These are phyloP conservation scores for Stagonosporopsis chrysanthemi DNA, from an alignment of 2,329 filamentous ascomycete genomes.

Conservation along the genomic window DNA sequence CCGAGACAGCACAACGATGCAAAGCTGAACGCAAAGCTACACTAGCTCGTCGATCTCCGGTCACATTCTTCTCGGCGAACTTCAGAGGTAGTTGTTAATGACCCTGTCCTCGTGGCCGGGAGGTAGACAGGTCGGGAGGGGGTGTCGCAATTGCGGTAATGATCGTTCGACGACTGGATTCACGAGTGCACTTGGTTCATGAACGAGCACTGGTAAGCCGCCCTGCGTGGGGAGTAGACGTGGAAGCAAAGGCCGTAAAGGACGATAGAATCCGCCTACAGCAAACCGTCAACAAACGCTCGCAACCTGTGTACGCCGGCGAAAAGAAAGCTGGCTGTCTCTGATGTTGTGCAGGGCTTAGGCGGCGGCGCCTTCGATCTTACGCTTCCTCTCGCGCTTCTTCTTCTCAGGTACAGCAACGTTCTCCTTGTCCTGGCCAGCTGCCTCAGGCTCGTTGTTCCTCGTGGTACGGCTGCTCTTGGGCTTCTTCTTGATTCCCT, in stretches of 20 bases:
- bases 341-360: slow-evolving; percentile 18
- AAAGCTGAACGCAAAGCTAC: neutral
- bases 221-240: neutral
- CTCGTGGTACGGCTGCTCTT: slow-evolving; percentile 44
- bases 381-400: slow-evolving; percentile 48
- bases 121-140: neutral
- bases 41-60: neutral
- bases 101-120: neutral
- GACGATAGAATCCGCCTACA: neutral
- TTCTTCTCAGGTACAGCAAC: slow-evolving; percentile 32
- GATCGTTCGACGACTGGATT: neutral
- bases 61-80: neutral
- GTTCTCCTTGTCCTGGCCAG: slow-evolving; percentile 35
- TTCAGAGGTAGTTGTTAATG: neutral
- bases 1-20: neutral
- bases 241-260: neutral
- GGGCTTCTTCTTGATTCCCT: slow-evolving; percentile 46
- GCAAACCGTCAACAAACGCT: neutral
- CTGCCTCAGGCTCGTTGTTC: slow-evolving; percentile 41
- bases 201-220: neutral
- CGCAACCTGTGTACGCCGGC: neutral
- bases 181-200: no score
- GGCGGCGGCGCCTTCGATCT: slow-evolving; percentile 39
- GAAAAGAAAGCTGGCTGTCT: neutral
- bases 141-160: neutral